Base-by-base conservation (phyloP, 371 early-diverging fungal species). In the Mucor lusitanicus region DNA sequence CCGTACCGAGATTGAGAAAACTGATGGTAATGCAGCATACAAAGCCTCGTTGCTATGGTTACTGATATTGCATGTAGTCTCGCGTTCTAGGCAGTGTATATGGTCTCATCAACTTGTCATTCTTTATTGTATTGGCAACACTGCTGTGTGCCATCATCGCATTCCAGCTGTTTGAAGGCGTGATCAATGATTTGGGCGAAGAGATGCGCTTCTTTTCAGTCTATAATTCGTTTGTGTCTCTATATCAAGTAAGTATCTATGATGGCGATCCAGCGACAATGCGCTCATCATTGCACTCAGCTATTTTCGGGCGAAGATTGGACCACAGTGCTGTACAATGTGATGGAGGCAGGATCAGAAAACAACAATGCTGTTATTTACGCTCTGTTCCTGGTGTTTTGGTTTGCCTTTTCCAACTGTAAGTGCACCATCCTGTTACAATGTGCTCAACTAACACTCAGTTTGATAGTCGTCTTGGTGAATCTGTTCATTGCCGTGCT, bases 301-400 rank as follows among this genome's bases (percentile, higher is more conserved):
- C 61, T 91, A 13, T 88, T 91, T 70, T 88, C 90, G 25, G 90
- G 89, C 30, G 89, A 88, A 63, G 83, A 89, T 70, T 91, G 91
- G 91, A 87, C 90, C 0, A 84, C 82, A 12, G 81, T 88, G 11
- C 63, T 91, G 11, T 88, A 87, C 56, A 75, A 73, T 58, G 79
- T 79, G 5, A 86, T 90, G 84, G 73, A 78, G 44, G 72, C 72
- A 1, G 82, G 81, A 13, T 68, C 71, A 21, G 67, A 78, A 0
- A 72, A 70, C 17, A 54, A 64, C 1, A 84, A 86, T 25, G 77
- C 80, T 40, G 77, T 79, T 13, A 68, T 86, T 6, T 75, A 85
- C 48, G 87, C 85, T 0, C 63, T 89, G 3, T 88, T 88, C 66
- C 65, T 88, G 15, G 82, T 86, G 17, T 75, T 86, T 7, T 90